Evolutionary conservation across 2,329 filamentous ascomycete species (phyloP).

Genomic region (Phialemoniopsis sp.): DNA sequence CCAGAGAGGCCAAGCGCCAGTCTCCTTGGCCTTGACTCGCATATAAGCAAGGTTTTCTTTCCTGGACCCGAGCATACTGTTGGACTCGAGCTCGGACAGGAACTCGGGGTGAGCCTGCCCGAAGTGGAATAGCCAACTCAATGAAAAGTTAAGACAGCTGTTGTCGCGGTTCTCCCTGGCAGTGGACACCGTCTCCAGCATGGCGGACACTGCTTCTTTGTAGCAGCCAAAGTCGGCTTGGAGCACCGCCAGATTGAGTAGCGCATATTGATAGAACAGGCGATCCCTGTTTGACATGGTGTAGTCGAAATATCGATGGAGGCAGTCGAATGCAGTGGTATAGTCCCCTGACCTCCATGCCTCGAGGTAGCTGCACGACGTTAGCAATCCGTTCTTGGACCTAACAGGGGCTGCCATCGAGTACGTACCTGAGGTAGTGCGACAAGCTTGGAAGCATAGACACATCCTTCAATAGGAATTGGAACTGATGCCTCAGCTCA

Average conservation of each 20-base stretch:
- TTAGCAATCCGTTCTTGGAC: conserved; percentile 4
- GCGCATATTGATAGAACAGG: conserved; percentile 88
- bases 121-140: conserved; percentile 96
- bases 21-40: conserved; percentile 80
- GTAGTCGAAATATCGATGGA: conserved; percentile 96
- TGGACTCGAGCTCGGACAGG: conserved; percentile 65
- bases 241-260: conserved; percentile 88
- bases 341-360: conserved; percentile 90
- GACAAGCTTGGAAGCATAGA: neutral
- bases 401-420: neutral
- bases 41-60: conserved; percentile 81
- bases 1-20: conserved; percentile 79
- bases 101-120: conserved; percentile 77
- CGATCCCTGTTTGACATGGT: conserved; percentile 83
- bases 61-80: conserved; percentile 71
- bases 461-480: neutral
- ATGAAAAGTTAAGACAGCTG: conserved; percentile 86
- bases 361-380: conserved; percentile 68
- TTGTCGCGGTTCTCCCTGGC: conserved; percentile 91
- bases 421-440: neutral
- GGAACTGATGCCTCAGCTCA: neutral
- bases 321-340: conserved; percentile 80
- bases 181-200: conserved; percentile 93
- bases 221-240: conserved; percentile 95
- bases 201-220: conserved; percentile 83